Percentiles rank a stretch among this genome's conserved stretches.
These are phyloP conservation scores for Stachybotrys chlorohalonatus DNA, from an alignment of 2,329 filamentous ascomycete genomes.

Conservation along the genomic window DNA sequence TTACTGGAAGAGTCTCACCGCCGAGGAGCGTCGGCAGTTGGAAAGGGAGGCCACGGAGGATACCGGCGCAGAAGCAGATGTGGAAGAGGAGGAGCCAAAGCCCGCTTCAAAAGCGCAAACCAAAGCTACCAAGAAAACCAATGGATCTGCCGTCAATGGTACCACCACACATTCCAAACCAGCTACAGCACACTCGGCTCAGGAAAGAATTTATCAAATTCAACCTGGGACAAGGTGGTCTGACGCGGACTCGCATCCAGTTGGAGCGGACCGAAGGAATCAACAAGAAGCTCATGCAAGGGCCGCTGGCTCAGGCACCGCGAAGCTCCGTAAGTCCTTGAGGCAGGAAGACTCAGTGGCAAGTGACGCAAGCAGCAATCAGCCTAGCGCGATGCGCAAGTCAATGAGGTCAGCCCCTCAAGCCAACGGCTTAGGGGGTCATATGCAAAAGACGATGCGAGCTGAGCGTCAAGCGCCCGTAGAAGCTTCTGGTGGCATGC, in stretches of 20 bases:
- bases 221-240: constrained; percentile 20
- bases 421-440: not conserved
- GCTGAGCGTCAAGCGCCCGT: not conserved
- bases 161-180: not conserved
- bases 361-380: constrained; percentile 2
- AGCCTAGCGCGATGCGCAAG: constrained; percentile 19
- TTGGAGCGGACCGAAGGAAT: not conserved
- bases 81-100: constrained; percentile 14
- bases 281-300: not conserved
- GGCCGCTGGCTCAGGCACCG: constrained; percentile 1
- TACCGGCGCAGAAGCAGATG: constrained; percentile 35
- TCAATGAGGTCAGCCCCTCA: constrained; percentile 17
- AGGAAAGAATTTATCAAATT: constrained; percentile 30
- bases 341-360: constrained; percentile 20
- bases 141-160: not conserved
- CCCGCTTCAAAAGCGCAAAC: constrained; percentile 15
- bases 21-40: constrained; percentile 53
- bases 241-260: constrained; percentile 4
- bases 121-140: constrained; percentile 1
- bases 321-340: constrained; percentile 39
- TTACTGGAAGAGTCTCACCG: constrained; percentile 60
- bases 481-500: constrained; percentile 8
- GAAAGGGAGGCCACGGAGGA: constrained; percentile 49
- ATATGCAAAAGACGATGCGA: constrained; percentile 1
- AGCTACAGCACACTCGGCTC: not conserved